These are phyloP conservation scores for Leccinum imitatum DNA, from an alignment of 768 basidiomycete genomes.

Conservation along the genomic window DNA sequence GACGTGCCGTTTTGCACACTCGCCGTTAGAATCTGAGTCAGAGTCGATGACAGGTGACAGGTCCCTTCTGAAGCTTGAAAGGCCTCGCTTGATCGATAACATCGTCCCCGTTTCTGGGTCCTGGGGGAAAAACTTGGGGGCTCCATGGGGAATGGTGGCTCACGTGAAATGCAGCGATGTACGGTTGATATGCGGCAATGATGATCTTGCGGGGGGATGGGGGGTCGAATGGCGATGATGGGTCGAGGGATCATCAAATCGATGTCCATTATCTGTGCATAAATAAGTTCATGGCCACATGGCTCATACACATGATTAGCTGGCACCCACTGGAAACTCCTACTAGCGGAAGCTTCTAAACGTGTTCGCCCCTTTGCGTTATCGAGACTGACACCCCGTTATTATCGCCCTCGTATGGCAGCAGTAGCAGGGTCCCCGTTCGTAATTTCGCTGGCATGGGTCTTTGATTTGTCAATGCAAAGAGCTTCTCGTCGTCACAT, in stretches of 20 bases:
- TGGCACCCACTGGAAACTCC: no score
- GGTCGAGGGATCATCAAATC: neutral
- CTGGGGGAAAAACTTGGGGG: neutral
- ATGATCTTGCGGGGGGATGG: neutral
- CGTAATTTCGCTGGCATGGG: neutral
- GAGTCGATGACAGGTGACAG: neutral
- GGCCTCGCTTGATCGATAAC: neutral
- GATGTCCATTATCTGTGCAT: neutral
- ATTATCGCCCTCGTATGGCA: neutral
- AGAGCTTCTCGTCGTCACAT: neutral
- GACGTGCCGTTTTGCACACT: neutral
- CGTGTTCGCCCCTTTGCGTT: neutral
- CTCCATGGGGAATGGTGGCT: neutral
- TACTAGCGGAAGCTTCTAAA: no score
- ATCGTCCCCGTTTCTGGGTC: neutral
- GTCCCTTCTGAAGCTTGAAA: no score
- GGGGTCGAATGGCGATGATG: neutral
- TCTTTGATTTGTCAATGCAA: neutral
- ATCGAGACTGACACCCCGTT: neutral
- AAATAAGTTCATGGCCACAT: neutral
- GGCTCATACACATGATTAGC: neutral
- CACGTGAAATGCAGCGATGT: neutral
- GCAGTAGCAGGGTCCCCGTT: neutral
- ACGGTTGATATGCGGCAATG: neutral
- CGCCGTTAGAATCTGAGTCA: neutral